Evolutionary conservation across 129 eudicot species (phyloP).

Genomic region (Mikania micrantha): DNA sequence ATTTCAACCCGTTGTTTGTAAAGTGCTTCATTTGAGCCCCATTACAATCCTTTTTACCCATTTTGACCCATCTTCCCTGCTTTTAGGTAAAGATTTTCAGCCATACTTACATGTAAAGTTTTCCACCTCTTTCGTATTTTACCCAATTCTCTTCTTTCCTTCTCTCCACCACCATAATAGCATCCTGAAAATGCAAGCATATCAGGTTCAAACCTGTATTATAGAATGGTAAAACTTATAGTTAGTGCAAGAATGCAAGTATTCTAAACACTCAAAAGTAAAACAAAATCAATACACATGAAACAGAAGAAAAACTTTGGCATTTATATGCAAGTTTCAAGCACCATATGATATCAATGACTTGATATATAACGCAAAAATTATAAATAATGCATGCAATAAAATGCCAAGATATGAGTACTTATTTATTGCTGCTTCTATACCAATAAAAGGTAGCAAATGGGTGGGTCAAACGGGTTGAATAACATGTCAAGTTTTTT

Average conservation of each 20-base stretch:
- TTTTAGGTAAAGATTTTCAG: too few species aligned
- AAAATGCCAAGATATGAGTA: not conserved
- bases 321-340: constrained; percentile 4
- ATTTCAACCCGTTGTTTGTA: too few species aligned
- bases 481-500: not conserved
- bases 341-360: constrained; percentile 4
- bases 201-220: constrained; percentile 89
- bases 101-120: constrained; percentile 82
- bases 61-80: too few species aligned
- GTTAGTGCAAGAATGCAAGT: constrained; percentile 24
- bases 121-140: constrained; percentile 87
- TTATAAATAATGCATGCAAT: not conserved
- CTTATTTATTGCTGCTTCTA: not conserved
- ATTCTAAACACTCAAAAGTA: not conserved
- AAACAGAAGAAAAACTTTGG: not conserved
- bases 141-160: constrained; percentile 70
- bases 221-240: constrained; percentile 13
- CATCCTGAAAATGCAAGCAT: constrained; percentile 99
- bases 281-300: too few species aligned
- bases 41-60: too few species aligned
- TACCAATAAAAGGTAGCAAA: not conserved
- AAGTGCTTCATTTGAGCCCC: too few species aligned
- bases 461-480: not conserved
- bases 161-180: constrained; percentile 88
- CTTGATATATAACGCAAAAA: too few species aligned